Base-by-base conservation (phyloP, 1,284 basidiomycete species). In the Microbotryum violaceum region DNA sequence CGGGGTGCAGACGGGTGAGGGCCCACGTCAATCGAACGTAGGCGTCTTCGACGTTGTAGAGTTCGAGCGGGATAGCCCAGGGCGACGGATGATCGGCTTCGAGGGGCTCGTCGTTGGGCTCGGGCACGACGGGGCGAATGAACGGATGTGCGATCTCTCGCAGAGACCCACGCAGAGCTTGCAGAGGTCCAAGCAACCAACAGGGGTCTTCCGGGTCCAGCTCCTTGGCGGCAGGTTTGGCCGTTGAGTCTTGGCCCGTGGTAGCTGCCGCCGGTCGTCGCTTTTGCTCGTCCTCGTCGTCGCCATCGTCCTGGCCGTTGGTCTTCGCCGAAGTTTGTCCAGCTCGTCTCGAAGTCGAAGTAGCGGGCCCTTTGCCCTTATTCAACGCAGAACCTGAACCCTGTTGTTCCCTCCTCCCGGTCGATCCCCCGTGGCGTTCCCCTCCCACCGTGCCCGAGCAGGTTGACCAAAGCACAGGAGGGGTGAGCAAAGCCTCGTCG, bases 1-100 rank as follows among this genome's bases (percentile, higher is more conserved):
- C 9, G 6, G 62, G 62, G 12, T 18, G 37, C 6, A 64, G 53
- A 16, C 58, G 61, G 25, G 62, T 58, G 53, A 61, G 20, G 12
- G 62, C 60, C n/a, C 54, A 56, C 4, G 54, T 55, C 42, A 68
- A 59, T 21, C 48, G 42, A 27, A 60, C 55, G 46, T 64, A 68
- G 27, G 64, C 62, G 8, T 60, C 46, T 27, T 68, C 66, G 56
- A 68, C 58, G 23, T 68, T 64, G 52, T 42, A 10, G 23, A 66
- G 57, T 29, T 54, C 49, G 1, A 50, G 56, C 37, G 62, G 59
- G 0, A 53, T 33, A 23, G 33, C 14, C 20, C n/a, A 33, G 14
- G n/a, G 25, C 10, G 51, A 25, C 12, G 51, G 27, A 14, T 25
- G n/a, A 25, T 25, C 21, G 20, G 51, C 33, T 33, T 53, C 20